Evolutionary conservation across 495 filamentous ascomycete genomes (phyloP).

Genomic region (Aspergillus baeticus): DNA sequence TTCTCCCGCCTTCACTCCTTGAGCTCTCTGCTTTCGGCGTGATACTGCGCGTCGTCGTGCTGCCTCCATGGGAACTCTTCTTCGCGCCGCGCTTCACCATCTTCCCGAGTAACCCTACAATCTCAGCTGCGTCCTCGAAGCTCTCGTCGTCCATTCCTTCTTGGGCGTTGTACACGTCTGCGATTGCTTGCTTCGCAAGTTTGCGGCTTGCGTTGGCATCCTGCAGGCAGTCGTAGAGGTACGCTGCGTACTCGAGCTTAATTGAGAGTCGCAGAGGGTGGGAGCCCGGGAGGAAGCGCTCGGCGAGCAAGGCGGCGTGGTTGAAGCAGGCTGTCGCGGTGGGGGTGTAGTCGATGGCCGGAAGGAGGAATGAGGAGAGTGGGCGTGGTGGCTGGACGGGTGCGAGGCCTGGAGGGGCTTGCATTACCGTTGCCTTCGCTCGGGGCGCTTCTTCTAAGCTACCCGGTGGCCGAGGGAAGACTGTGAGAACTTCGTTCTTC

Average conservation of each 20-base stretch:
- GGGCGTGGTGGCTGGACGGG: conserved; percentile 50
- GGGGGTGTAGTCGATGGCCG: conserved; percentile 78
- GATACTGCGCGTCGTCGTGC: conserved; percentile 27
- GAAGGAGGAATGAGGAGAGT: conserved; percentile 66
- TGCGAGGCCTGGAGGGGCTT: conserved; percentile 42
- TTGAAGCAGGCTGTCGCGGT: conserved; percentile 78
- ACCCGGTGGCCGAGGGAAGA: not conserved
- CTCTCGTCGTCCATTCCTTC: conserved; percentile 92
- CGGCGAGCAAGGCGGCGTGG: conserved; percentile 72
- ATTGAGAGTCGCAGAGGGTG: conserved; percentile 89
- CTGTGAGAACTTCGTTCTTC: conserved; percentile 16
- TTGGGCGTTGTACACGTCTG: conserved; percentile 84
- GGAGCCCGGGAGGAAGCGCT: conserved; percentile 73
- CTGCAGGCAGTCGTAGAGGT: conserved; percentile 89
- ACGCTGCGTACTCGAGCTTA: conserved; percentile 92
- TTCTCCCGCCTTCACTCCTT: conserved; percentile 35
- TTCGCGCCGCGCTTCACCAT: conserved; percentile 70
- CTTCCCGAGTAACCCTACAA: conserved; percentile 70
- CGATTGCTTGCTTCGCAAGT: conserved; percentile 78
- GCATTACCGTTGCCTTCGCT: conserved; percentile 31
- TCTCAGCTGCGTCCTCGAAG: conserved; percentile 74
- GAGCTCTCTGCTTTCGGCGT: conserved; percentile 30
- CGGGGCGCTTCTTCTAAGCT: conserved; percentile 8
- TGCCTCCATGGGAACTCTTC: conserved; percentile 29
- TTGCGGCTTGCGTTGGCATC: conserved; percentile 71